Evolutionary conservation across 352 stramenopile genomes (phyloP).

Genomic region (Blastocystis sp.): DNA sequence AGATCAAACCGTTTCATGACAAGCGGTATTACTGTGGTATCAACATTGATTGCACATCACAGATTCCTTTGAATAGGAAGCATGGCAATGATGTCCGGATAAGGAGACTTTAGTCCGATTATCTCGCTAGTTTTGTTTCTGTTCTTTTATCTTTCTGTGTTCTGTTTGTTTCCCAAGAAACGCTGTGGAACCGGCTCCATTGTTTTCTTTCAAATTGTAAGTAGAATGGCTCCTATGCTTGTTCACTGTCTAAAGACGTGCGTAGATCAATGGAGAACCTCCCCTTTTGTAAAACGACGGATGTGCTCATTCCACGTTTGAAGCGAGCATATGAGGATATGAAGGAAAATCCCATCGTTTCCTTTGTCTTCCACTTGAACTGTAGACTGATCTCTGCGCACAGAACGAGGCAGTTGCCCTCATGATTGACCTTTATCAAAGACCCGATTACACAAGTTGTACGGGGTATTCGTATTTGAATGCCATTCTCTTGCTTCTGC

Average conservation of each 20-base stretch:
- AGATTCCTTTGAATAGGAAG: not conserved
- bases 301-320: not conserved
- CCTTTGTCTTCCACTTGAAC: no score
- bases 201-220: conserved; percentile 2
- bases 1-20: conserved; percentile 16
- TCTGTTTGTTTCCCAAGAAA: conserved; percentile 10
- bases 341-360: not conserved
- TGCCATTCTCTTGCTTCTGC: conserved; percentile 20
- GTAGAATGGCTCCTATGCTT: not conserved
- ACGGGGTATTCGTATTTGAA: not conserved
- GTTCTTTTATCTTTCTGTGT: not conserved
- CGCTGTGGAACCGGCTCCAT: not conserved
- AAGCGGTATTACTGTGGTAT: conserved; percentile 45
- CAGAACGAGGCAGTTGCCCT: not conserved
- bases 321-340: not conserved
- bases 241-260: not conserved
- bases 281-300: not conserved
- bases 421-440: not conserved
- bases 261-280: not conserved
- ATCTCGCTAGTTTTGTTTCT: not conserved
- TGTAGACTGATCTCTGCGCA: not conserved
- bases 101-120: not conserved
- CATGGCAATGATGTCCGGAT: not conserved
- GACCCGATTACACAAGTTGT: not conserved
- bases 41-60: conserved; percentile 46